These are phyloP conservation scores for Calocybe indica DNA, from an alignment of 768 basidiomycete genomes.

Conservation along the genomic window DNA sequence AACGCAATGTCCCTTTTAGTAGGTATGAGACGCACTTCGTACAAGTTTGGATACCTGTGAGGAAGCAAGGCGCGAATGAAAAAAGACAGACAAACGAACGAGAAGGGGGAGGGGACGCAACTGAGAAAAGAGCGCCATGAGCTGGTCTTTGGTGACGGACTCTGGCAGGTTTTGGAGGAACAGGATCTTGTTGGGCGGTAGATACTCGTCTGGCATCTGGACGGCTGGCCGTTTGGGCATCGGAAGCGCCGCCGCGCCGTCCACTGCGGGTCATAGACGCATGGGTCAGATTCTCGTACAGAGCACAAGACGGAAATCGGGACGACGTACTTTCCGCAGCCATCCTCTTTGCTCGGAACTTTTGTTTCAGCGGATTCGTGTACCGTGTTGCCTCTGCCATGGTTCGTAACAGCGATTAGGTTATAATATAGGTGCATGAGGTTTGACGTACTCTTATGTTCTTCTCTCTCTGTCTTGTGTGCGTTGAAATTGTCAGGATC, in stretches of 20 bases:
- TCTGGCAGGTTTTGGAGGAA: constrained; percentile 98
- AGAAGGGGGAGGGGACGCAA: constrained; percentile 20
- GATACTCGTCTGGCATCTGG: constrained; percentile 99
- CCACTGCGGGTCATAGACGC: constrained; percentile 37
- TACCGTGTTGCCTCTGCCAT: constrained; percentile 69
- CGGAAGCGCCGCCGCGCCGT: constrained; percentile 59
- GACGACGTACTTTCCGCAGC: constrained; percentile 65
- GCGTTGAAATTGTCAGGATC: constrained; percentile 63
- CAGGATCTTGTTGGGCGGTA: constrained; percentile 98
- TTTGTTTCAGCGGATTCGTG: constrained; percentile 85
- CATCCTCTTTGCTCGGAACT: constrained; percentile 74
- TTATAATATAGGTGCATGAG: constrained; percentile 2
- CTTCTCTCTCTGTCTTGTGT: constrained; percentile 68
- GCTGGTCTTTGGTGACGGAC: constrained; percentile 86
- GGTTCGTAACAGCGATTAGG: neutral
- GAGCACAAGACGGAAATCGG: constrained; percentile 3
- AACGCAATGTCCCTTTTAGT: constrained; percentile 98
- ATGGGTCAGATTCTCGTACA: constrained; percentile 4
- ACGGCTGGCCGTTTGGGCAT: constrained; percentile 76
- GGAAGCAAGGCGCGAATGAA: neutral
- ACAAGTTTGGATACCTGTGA: constrained; percentile 81
- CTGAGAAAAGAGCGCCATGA: constrained; percentile 89
- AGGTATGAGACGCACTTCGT: constrained; percentile 98
- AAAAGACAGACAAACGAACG: neutral
- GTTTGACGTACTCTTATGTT: constrained; percentile 73